Conservation (phyloP, 768 basidiomycete species). For the Leccinum disarticulatum region DNA sequence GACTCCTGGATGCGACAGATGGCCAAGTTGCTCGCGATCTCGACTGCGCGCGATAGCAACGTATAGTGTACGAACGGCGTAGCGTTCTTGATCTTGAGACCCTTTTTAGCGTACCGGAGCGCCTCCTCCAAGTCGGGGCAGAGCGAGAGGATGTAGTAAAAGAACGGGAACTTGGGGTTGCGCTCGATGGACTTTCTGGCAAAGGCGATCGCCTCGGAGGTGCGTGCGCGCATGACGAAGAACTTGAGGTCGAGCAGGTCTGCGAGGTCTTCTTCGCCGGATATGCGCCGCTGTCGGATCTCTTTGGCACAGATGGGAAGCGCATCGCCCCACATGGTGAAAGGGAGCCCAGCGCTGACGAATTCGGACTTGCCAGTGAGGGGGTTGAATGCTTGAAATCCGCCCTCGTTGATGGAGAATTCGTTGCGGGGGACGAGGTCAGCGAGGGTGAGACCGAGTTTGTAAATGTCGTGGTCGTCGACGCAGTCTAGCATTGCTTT, state of each 20-base stretch:
- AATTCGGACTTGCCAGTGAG: constrained; percentile 42
- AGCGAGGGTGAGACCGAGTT: constrained; percentile 50
- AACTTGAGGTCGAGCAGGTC: constrained; percentile 68
- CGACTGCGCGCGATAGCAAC: constrained; percentile 60
- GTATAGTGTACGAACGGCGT: constrained; percentile 57
- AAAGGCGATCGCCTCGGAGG: constrained; percentile 46
- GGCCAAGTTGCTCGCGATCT: constrained; percentile 59
- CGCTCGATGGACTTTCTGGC: constrained; percentile 51
- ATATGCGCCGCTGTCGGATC: constrained; percentile 44
- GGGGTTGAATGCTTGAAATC: constrained; percentile 46
- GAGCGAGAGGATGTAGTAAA: constrained; percentile 60
- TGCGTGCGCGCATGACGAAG: constrained; percentile 47
- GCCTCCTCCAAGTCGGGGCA: constrained; percentile 48
- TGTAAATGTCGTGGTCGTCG: constrained; percentile 48
- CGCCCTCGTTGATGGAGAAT: constrained; percentile 59
- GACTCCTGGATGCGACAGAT: constrained; percentile 47
- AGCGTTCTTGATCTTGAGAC: constrained; percentile 53
- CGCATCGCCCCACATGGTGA: constrained; percentile 57
- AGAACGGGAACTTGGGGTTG: constrained; percentile 61
- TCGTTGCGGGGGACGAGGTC: constrained; percentile 56
- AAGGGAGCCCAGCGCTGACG: constrained; percentile 54
- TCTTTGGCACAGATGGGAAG: constrained; percentile 59
- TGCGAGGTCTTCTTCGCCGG: constrained; percentile 49
- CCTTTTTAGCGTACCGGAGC: constrained; percentile 63
- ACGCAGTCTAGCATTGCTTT: constrained; percentile 51